Percentiles rank a stretch among this genome's conserved stretches.
Conservation (phyloP, 495 filamentous ascomycete genomes). For the Aspergillus haitiensis region DNA sequence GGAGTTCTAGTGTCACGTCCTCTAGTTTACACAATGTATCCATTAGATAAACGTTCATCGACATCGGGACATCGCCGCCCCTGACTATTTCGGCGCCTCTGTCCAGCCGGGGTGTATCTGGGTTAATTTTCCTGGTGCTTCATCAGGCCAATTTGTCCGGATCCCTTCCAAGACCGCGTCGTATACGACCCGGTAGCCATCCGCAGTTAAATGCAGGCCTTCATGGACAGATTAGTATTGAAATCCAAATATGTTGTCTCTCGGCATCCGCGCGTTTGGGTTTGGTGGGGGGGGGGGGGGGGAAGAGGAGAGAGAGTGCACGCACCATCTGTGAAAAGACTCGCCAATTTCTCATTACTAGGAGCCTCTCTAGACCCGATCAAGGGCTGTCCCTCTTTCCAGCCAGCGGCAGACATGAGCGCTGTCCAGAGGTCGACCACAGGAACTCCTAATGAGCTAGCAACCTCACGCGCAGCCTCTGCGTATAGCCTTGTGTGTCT, state of each 20-base stretch:
- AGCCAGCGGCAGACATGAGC: constrained; percentile 64
- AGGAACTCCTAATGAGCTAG: constrained; percentile 58
- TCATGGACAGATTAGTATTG: constrained; percentile 5
- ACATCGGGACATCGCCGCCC: neutral
- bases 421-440: constrained; percentile 75
- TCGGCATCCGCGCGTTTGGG: neutral
- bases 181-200: constrained; percentile 60
- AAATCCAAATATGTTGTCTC: neutral
- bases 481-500: constrained; percentile 68
- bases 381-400: constrained; percentile 58
- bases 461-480: constrained; percentile 65
- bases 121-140: constrained; percentile 52
- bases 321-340: constrained; percentile 61
- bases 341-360: constrained; percentile 47
- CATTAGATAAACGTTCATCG: constrained; percentile 1
- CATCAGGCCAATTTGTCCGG: constrained; percentile 55
- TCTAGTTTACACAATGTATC: neutral
- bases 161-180: constrained; percentile 56
- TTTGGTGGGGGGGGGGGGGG: no score
- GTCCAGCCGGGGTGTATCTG: constrained; percentile 57
- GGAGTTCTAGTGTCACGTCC: neutral
- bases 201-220: constrained; percentile 66
- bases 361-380: constrained; percentile 53
- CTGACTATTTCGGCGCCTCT: constrained; percentile 43
- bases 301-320: constrained; percentile 24